Evolutionary conservation across 192 early-diverging fungal genomes (phyloP), one percentile per base, ranked within the genome.

Genomic region (Coemansia sp.): DNA sequence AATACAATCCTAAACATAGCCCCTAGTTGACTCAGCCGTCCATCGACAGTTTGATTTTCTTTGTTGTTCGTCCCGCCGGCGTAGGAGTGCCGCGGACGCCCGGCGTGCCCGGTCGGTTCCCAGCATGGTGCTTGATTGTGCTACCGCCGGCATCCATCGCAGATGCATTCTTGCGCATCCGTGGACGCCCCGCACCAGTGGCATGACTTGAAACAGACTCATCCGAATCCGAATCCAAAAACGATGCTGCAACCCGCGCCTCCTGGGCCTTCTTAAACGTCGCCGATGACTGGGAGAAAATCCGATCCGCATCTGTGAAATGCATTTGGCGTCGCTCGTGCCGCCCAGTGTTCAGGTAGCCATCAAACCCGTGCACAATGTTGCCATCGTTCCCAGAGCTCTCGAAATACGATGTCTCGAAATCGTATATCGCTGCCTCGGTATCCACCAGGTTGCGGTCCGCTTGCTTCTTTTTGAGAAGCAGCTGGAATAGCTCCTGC

Each of bases 371-470:
- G 41, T 88, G 83, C 45, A 95, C 90, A 63, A 97, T 90, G 68
- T 97, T 97, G 34, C 95, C 95, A 23, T 90, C 87, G 6, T 87
- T 85, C 6, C 87, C 88, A 0, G 94, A 94, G 60, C 92, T 92
- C 77, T 97, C 95, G 35, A 97, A 82, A 70, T 97, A 97, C 10
- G 91, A 91, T 2, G 91, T 90, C 71, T 97, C 95, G 75, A 92
- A 92, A 23, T 86, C 80, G 76, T 93, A 97, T 43, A 97, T 95
- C 23, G 87, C 85, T 18, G 86, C 80, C 68, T 97, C 95, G 0
- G 95, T 78, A 34, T 86, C 90, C 39, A 73, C 70, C 65, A 96
- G 75, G 53, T 85, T 89, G 30, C 85, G 86, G 71, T 96, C 94
- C 24, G 92, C 86, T 30, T 89, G 85, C 76, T 92, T 93, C 69